A percentile compares a stretch with the other conserved stretches of the same genome.
Conservation (phyloP, 371 early-diverging fungal genomes). For the Zychaea mexicana region DNA sequence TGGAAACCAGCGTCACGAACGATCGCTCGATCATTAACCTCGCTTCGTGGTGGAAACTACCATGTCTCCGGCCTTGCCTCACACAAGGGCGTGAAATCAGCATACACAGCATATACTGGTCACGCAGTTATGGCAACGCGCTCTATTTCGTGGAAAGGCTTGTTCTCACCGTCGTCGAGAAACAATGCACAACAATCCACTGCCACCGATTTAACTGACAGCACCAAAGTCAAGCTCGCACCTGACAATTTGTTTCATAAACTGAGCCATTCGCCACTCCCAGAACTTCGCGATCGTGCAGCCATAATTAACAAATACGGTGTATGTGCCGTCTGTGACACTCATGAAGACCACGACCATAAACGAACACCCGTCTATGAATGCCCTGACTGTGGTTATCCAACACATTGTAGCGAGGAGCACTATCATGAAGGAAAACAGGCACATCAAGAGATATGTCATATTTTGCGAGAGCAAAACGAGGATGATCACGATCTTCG, state of each 20-base stretch:
- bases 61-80: background rate
- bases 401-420: constrained; percentile 80
- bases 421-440: constrained; percentile 69
- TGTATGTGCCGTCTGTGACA: constrained; percentile 75
- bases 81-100: background rate
- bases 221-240: constrained; percentile 36
- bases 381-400: constrained; percentile 85
- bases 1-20: constrained; percentile 12
- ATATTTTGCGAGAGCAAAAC: constrained; percentile 68
- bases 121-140: constrained; percentile 10
- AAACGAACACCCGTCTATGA: constrained; percentile 58
- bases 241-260: constrained; percentile 73
- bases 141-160: constrained; percentile 10
- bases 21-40: constrained; percentile 3
- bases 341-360: constrained; percentile 37
- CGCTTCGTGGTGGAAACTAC: background rate
- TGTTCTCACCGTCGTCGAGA: constrained; percentile 9
- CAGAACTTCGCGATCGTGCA: constrained; percentile 70
- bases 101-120: background rate
- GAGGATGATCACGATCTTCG: constrained; percentile 87
- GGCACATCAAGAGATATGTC: constrained; percentile 62
- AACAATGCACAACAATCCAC: background rate
- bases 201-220: background rate
- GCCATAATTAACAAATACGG: constrained; percentile 71
- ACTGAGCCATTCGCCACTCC: constrained; percentile 72